Conservation (phyloP, 2,329 filamentous ascomycete species). For the Phyllosticta capitalensis region DNA sequence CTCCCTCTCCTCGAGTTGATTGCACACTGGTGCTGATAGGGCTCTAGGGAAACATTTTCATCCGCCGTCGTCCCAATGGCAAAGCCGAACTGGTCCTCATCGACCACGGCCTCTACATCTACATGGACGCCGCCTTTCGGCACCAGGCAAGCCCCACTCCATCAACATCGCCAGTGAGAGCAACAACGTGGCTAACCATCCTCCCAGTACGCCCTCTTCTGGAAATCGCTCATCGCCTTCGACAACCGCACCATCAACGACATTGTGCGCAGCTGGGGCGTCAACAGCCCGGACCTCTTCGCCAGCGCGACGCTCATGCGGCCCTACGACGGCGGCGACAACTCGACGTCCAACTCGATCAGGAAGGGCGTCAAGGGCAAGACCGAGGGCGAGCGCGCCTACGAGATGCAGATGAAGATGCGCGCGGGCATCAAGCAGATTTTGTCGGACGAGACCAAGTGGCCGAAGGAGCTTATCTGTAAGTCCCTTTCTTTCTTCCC, state of each 20-base stretch:
- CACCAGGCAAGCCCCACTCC: conserved; percentile 46
- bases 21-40: too few relatives aligned
- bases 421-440: conserved; percentile 67
- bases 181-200: too few relatives aligned
- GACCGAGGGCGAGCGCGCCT: conserved; percentile 52
- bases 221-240: conserved; percentile 88
- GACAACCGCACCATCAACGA: conserved; percentile 71
- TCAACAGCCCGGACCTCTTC: conserved; percentile 82
- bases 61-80: conserved; percentile 68
- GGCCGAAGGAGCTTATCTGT: conserved; percentile 72
- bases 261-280: conserved; percentile 74
- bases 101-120: conserved; percentile 93
- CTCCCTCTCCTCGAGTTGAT: too few relatives aligned
- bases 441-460: conserved; percentile 75
- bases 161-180: too few relatives aligned
- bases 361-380: conserved; percentile 43
- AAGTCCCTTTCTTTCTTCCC: too few relatives aligned
- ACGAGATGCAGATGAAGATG: conserved; percentile 70
- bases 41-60: conserved; percentile 94
- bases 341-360: conserved; percentile 52
- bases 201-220: conserved; percentile 64
- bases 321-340: conserved; percentile 80
- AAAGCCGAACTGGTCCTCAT: conserved; percentile 85
- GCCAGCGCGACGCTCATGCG: conserved; percentile 82
- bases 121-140: conserved; percentile 74